These are phyloP conservation scores for Tulasnella calospora DNA, from an alignment of 768 basidiomycete species.

Conservation along the genomic window DNA sequence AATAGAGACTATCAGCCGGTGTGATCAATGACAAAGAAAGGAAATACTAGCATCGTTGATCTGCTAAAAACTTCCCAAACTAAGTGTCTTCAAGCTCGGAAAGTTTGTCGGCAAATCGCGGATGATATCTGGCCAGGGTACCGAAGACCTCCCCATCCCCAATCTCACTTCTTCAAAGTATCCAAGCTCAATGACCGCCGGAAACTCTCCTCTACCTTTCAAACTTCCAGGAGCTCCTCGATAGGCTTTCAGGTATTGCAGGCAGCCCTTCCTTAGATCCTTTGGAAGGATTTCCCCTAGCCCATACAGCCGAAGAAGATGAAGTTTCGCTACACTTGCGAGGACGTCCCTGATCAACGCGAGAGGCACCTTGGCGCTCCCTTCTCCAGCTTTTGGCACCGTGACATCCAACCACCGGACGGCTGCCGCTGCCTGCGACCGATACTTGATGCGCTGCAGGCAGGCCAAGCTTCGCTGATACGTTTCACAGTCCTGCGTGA, in stretches of 20 bases:
- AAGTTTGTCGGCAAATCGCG: background rate
- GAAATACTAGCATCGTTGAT: background rate
- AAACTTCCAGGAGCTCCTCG: background rate
- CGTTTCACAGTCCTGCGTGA: background rate
- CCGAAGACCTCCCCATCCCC: background rate
- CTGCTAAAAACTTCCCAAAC: background rate
- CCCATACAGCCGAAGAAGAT: background rate
- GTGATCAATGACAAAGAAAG: background rate
- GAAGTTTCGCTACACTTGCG: background rate
- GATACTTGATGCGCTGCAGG: background rate
- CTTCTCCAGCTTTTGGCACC: background rate
- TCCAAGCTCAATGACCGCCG: background rate
- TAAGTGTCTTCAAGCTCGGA: background rate
- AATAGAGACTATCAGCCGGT: background rate
- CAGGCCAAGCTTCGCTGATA: background rate
- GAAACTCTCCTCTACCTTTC: background rate
- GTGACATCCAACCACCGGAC: background rate
- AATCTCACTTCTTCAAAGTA: background rate
- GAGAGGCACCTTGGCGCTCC: background rate
- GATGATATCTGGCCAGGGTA: background rate
- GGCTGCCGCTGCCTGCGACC: background rate
- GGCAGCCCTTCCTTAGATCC: background rate
- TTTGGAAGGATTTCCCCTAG: background rate
- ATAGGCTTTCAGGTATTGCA: background rate
- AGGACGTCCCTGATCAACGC: background rate